These are phyloP conservation scores for Leishmania amazonensis DNA, from an alignment of 208 protist genomes.

Conservation along the genomic window DNA sequence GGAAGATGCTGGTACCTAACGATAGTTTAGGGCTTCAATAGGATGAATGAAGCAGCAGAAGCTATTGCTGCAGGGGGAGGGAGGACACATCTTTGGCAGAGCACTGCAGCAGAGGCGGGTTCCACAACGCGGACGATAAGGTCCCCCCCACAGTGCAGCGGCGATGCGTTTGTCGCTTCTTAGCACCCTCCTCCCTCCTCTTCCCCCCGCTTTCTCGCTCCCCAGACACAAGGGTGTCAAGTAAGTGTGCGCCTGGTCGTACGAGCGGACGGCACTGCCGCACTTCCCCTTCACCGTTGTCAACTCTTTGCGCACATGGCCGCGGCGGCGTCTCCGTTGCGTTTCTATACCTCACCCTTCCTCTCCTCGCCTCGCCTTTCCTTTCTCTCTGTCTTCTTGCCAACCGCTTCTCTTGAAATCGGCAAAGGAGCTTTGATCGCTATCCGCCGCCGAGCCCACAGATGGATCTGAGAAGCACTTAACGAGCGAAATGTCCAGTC, in stretches of 20 bases:
- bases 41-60: neutral
- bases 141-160: neutral
- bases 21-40: neutral
- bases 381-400: neutral
- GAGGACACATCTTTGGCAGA: neutral
- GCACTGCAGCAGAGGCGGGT: neutral
- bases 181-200: neutral
- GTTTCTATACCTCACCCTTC: neutral
- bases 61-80: neutral
- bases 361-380: neutral
- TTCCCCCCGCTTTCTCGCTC: neutral
- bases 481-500: conserved; percentile 42
- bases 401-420: no score
- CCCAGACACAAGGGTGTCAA: neutral
- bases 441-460: neutral
- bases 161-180: neutral
- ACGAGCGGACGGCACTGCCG: neutral
- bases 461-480: neutral
- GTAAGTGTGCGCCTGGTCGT: neutral
- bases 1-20: neutral
- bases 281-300: neutral
- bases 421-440: neutral
- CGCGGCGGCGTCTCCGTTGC: neutral
- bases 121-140: neutral
- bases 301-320: neutral